Base-by-base conservation (phyloP, 2,329 filamentous ascomycete species). In the Hawksworthiomyces lignivorus region DNA sequence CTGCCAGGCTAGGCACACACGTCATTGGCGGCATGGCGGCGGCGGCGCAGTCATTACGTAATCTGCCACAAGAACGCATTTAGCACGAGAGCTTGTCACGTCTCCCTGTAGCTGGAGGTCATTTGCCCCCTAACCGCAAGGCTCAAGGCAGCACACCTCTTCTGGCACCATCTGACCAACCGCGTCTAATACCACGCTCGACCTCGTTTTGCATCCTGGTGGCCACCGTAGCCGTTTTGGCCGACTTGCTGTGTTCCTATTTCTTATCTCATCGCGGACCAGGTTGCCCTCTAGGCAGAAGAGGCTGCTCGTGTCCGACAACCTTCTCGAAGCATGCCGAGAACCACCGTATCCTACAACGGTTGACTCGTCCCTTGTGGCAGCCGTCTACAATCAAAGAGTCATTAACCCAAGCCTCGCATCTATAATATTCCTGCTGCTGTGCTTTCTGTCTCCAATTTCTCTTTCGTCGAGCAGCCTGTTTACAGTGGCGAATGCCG, bases 131-230 rank as follows among this genome's bases (percentile, higher is more conserved):
- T 39, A 28, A 24, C 19, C n/a, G 17, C 21, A 24, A 7, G 18
- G 15, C 15, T 15, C 42, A 29, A 47, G 42, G 44, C 47, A 45
- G 14, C 45, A 42, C 43, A 32, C 28, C 35, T 30, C 20, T 15
- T 17, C 17, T 18, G 19, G 15, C 11, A n/a, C n/a, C 41, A 42
- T 38, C 39, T 47, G 46, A 46, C 31, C 43, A 41, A 19, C 26
- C n/a, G n/a, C n/a, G n/a, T n/a, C n/a, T n/a, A n/a, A n/a, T n/a
- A n/a, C n/a, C n/a, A n/a, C n/a, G n/a, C n/a, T n/a, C n/a, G n/a
- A n/a, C n/a, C n/a, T n/a, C n/a, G n/a, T n/a, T n/a, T n/a, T n/a
- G n/a, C n/a, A n/a, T n/a, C n/a, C n/a, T n/a, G n/a, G n/a, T n/a
- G n/a, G n/a, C n/a, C n/a, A n/a, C n/a, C n/a, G n/a, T n/a, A n/a